These are phyloP conservation scores for Cryptococcus maquisensis DNA, from an alignment of 1,284 basidiomycete species.

Conservation along the genomic window DNA sequence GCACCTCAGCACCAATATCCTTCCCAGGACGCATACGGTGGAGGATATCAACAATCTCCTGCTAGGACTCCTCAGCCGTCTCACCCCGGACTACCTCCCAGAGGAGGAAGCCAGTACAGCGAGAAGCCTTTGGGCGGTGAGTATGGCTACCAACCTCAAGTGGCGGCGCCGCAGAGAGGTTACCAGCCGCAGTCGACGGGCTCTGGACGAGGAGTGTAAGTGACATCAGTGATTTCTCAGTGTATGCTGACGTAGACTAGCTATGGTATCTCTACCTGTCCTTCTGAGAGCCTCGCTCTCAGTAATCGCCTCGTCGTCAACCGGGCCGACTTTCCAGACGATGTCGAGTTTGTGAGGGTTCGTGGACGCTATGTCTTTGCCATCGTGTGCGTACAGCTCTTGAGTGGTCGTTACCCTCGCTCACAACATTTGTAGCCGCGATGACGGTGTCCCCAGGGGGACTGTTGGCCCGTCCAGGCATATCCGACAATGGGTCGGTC, in stretches of 20 bases:
- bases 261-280: constrained; percentile 49
- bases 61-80: neutral
- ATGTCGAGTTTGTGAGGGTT: constrained; percentile 68
- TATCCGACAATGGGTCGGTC: constrained; percentile 74
- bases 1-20: constrained; percentile 18
- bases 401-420: neutral
- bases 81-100: constrained; percentile 5
- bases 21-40: constrained; percentile 12
- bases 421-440: constrained; percentile 56
- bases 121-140: constrained; percentile 23
- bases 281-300: constrained; percentile 59
- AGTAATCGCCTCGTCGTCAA: constrained; percentile 78
- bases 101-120: constrained; percentile 10
- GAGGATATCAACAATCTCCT: constrained; percentile 5
- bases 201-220: constrained; percentile 34
- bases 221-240: neutral
- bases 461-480: constrained; percentile 56
- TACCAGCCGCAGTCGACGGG: constrained; percentile 8
- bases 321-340: constrained; percentile 62
- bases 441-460: constrained; percentile 65
- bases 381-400: constrained; percentile 57
- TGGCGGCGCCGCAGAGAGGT: constrained; percentile 4
- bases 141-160: constrained; percentile 14
- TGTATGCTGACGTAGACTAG: neutral
- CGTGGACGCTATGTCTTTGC: constrained; percentile 68